A percentile compares a stretch with the other conserved stretches of the same genome.
Conservation (phyloP, 2,329 filamentous ascomycete genomes). For the Xylariaceae sp. region DNA sequence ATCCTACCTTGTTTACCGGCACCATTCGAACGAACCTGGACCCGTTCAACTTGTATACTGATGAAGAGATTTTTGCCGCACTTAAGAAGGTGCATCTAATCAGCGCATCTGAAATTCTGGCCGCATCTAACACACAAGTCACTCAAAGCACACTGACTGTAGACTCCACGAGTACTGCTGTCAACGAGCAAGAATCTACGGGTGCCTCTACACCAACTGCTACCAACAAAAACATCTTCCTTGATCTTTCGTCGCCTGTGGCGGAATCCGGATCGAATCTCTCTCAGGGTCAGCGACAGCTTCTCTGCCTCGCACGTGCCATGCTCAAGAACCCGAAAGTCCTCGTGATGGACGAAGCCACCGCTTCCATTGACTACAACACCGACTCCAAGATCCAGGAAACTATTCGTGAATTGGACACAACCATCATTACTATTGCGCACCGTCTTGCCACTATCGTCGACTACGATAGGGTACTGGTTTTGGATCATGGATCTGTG, state of each 20-base stretch:
- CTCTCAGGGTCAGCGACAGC: constrained; percentile 91
- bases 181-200: constrained; percentile 15
- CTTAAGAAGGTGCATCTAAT: constrained; percentile 87
- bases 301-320: constrained; percentile 87
- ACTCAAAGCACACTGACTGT: constrained; percentile 12
- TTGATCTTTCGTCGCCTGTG: constrained; percentile 76
- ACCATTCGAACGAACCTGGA: constrained; percentile 91
- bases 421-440: constrained; percentile 94
- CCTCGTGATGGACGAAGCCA: constrained; percentile 98
- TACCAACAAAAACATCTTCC: constrained; percentile 93
- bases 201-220: constrained; percentile 36
- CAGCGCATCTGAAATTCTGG: constrained; percentile 46
- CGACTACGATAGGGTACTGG: constrained; percentile 95
- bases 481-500: constrained; percentile 82
- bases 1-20: constrained; percentile 89
- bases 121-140: constrained; percentile 18
- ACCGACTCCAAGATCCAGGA: constrained; percentile 96
- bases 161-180: constrained; percentile 4
- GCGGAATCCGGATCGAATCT: constrained; percentile 90
- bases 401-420: constrained; percentile 86
- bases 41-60: constrained; percentile 81
- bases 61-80: constrained; percentile 83
- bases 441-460: constrained; percentile 95
- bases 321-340: constrained; percentile 88
- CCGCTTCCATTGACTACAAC: constrained; percentile 92